phyloP scores from a whole-genome alignment of 2,329 filamentous ascomycete species.

The Colletotrichum sp. region DNA sequence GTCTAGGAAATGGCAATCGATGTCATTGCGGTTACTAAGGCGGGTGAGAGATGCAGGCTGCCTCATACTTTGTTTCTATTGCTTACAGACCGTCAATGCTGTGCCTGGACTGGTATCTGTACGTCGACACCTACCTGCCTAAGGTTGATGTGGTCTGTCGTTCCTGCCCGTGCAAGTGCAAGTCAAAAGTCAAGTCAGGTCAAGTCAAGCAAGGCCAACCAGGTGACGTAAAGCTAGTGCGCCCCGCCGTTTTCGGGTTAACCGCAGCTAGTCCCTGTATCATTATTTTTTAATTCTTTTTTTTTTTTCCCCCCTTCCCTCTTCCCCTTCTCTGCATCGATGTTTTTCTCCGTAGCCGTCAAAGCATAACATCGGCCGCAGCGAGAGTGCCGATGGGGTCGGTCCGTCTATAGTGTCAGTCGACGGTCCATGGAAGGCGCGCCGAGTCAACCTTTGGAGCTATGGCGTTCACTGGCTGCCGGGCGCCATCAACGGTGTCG shows the following conservation, averaged over 20 bases:
- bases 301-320: not conserved
- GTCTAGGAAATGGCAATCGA: not conserved
- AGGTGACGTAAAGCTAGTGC: conserved; percentile 13
- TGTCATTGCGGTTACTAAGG: not conserved
- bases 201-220: not conserved
- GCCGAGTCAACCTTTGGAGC: not conserved
- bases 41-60: not conserved
- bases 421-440: not conserved
- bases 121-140: not conserved
- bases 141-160: not conserved
- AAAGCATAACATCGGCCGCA: not conserved
- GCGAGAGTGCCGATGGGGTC: not conserved
- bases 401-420: not conserved
- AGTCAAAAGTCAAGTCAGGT: not conserved
- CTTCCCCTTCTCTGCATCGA: not conserved
- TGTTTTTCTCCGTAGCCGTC: not conserved
- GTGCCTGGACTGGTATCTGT: not conserved
- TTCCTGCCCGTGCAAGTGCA: not conserved
- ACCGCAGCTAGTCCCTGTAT: not conserved
- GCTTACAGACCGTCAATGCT: not conserved
- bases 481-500: not conserved
- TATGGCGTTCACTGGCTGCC: not conserved
- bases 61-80: not conserved
- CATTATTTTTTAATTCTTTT: not conserved
- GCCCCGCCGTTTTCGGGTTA: conserved; percentile 5